Evolutionary conservation across 2,329 filamentous ascomycete genomes (phyloP), one percentile per base, ranked within the genome.

Genomic region (Cladophialophora exuberans): DNA sequence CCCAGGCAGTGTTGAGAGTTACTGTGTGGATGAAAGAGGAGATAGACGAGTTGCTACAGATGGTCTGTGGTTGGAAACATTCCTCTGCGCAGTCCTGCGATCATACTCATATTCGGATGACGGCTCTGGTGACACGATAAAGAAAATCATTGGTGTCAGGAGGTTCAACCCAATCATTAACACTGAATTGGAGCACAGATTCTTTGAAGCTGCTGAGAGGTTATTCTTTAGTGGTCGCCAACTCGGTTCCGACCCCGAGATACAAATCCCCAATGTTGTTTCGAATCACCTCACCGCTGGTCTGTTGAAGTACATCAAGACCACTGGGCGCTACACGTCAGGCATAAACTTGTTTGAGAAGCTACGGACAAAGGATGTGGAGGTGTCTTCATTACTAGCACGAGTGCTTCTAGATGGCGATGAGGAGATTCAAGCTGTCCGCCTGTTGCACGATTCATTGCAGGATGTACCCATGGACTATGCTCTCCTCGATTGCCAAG

Each of bases 271-370:
- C 2, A 99, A 96, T 67, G 87, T 94, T 55, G 94, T 97, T 53
- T 95, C 90, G 13, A 99, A 99, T 69, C 92, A 97, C 71, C 80
- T 99, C 33, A 96, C 93, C 1, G 86, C 90, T n/a, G 94, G 95
- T 3, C 83, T 99, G 4, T 79, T 99, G 26, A 90, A 89, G 72
- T 99, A 99, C 70, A 95, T 99, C 64, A 85, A 92, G 65, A 99
- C 94, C 0, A 97, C 93, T 0, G 95, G 94, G 15, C 86, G 94
- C 56, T 97, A 94, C 66, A 84, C 92, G 6, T 97, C 94, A 0
- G 94, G 92, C 11, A 96, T 99, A 72, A 99, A 99, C 64, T 81
- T 99, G 1, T 99, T 99, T 66, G 91, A 97, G 73, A 99, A 99
- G 74, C 82, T 99, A 44, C 87, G 93, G 39, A 86, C 86, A 9